Base-by-base conservation (phyloP, 495 filamentous ascomycete genomes). In the Penicillium parvum region DNA sequence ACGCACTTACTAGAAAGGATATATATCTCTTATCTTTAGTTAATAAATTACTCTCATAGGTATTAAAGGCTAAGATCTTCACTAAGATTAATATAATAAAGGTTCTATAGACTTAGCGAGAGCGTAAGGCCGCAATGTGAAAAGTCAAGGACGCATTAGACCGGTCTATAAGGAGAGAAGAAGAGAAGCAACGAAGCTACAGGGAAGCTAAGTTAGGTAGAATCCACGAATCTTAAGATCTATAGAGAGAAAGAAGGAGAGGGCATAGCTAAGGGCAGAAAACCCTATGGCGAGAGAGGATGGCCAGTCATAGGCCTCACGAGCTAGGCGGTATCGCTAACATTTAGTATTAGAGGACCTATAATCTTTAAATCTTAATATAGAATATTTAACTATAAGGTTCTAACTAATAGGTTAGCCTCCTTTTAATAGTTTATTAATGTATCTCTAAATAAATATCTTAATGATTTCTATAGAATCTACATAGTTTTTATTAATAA, bases 21-120 rank as follows among this genome's bases (percentile, higher is more conserved):
- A 21, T 50, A 1, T 73, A 76, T 33, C 64, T 66, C 0, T 29
- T 78, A 0, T 71, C 68, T 0, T 30, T 74, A 8, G 73, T 77
- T 16, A 32, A 71, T n/a, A 61, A 80, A 37, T 56, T 60, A 0
- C 29, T 77, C 3, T 21, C 49, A 11, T 16, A 45, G 0, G 18
- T 78, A 0, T 19, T 14, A 0, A 47, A 44, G 27, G 55, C 57
- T 3, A 64, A 50, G 32, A 53, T 58, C 18, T 77, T 70, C 40
- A 79, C 55, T 0, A 75, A 75, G 44, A 32, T 79, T 0, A 63
- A 79, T 50, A 58, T 76, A 7, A 2, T 29, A 61, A 20, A 64
- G 57, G 0, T 76, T 69, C 34, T 50, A 77, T 32, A n/a, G n/a
- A n/a, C n/a, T n/a, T n/a, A n/a, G n/a, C n/a, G n/a, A n/a, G n/a